phyloP scores from a whole-genome alignment of 768 basidiomycete genomes.

The Tricholoma furcatifolium region DNA sequence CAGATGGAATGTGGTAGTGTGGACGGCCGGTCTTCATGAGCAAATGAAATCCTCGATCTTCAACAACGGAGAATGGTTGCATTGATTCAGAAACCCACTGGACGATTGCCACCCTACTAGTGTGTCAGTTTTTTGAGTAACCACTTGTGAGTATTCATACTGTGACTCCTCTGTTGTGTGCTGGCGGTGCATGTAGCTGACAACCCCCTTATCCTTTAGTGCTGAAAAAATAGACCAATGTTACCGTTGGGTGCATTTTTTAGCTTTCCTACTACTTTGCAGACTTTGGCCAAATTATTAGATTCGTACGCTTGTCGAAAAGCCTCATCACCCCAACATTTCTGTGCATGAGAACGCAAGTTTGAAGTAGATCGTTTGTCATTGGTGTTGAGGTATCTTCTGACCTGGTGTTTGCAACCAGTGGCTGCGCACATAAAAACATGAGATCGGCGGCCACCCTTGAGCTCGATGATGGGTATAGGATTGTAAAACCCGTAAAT shows the following conservation, averaged over 20 bases:
- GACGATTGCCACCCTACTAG: constrained; percentile 17
- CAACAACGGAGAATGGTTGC: constrained; percentile 30
- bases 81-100: constrained; percentile 30
- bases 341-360: constrained; percentile 22
- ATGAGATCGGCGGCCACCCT: background rate
- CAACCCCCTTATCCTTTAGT: background rate
- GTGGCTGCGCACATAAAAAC: constrained; percentile 7
- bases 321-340: constrained; percentile 28
- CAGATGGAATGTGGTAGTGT: constrained; percentile 31
- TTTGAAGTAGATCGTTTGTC: constrained; percentile 20
- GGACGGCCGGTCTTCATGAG: too few relatives aligned
- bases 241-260: constrained; percentile 8
- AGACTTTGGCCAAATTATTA: background rate
- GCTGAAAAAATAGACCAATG: constrained; percentile 24
- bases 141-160: background rate
- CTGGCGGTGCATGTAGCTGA: background rate
- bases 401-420: constrained; percentile 9
- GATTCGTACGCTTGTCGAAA: constrained; percentile 8
- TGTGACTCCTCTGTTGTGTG: background rate
- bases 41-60: constrained; percentile 29
- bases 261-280: constrained; percentile 2
- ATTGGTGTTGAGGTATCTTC: constrained; percentile 6
- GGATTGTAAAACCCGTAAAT: constrained; percentile 10
- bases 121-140: constrained; percentile 25
- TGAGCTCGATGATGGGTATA: background rate